Base-by-base conservation (phyloP, 1,284 basidiomycete genomes). In the Meira nashicola region DNA sequence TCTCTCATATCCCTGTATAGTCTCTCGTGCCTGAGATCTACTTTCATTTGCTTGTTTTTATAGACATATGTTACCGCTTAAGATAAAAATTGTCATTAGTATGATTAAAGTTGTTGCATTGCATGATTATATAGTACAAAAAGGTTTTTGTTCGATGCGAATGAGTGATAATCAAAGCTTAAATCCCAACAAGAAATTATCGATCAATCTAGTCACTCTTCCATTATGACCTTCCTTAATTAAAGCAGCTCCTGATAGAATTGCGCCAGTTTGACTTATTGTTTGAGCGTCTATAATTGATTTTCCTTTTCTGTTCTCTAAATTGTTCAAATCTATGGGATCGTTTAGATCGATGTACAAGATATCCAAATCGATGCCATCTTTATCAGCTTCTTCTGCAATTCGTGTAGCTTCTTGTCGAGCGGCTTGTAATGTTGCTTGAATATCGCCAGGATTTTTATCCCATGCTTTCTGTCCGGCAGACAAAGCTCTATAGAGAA, bases 341-440 rank as follows among this genome's bases (percentile, higher is more conserved):
- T 93, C 86, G 76, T 95, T 97, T 79, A 96, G 83, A 78, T 90
- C 86, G 64, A 98, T 81, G 77, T 96, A 97, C 76, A 96, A 91
- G 62, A 89, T 75, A 70, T 81, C 81, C 64, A 94, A 78, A 4
- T 84, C 79, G 1, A 89, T 84, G 0, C 80, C 82, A 71, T 39
- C 71, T 68, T 38, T 73, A 65, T 9, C 80, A 79, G 51, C 79
- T 68, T 25, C 43, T 21, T 65, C 65, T 7, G 58, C 64, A 28
- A 58, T 57, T 11, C 60, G 49, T 0, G 57, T 56, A 0, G 73
- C 65, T 19, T 60, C 50, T 1, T 59, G 41, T 8, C 63, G 60
- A 19, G 71, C 73, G 11, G 55, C 63, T 2, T 65, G 55, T 15
- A 76, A 59, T 0, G 70, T 74, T 23, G 37, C 37, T 54, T 23